These are phyloP conservation scores for Diaporthe humulicola DNA, from an alignment of 2,329 filamentous ascomycete genomes.

Conservation along the genomic window DNA sequence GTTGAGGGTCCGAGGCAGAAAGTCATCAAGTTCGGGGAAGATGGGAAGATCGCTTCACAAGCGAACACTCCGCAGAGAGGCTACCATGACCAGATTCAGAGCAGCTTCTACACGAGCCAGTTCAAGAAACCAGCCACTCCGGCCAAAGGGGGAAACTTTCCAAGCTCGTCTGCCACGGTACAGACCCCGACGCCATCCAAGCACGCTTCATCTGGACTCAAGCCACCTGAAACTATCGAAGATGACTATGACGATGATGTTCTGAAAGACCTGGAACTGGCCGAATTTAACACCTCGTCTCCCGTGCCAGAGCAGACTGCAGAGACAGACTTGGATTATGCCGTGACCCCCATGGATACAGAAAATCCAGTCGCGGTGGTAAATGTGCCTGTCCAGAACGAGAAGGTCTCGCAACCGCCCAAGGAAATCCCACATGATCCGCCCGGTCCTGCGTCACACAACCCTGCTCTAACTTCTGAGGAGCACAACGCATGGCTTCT, in stretches of 20 bases:
- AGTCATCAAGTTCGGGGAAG: conserved; percentile 70
- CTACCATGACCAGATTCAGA: conserved; percentile 85
- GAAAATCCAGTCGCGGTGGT: not conserved
- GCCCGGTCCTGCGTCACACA: conserved; percentile 35
- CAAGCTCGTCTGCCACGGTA: conserved; percentile 39
- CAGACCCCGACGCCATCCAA: conserved; percentile 34
- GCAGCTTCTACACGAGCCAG: conserved; percentile 86
- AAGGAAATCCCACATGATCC: conserved; percentile 17
- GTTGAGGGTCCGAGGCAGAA: conserved; percentile 89
- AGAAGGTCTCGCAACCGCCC: not conserved
- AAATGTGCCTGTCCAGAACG: not conserved
- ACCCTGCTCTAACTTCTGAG: conserved; percentile 78
- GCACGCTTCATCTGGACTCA: conserved; percentile 38
- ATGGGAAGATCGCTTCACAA: conserved; percentile 76
- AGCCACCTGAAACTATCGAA: conserved; percentile 52
- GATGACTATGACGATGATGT: conserved; percentile 53
- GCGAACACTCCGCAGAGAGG: conserved; percentile 69
- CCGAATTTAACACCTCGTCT: not conserved
- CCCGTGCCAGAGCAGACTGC: not conserved
- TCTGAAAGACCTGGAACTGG: not conserved
- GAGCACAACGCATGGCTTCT: conserved; percentile 91
- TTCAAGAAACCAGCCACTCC: conserved; percentile 59
- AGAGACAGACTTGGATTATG: not conserved
- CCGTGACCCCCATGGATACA: not conserved
- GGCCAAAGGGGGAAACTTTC: conserved; percentile 43